Conservation (phyloP, 805 yeast genomes). For the Cyberlindnera euphorbiiphila region DNA sequence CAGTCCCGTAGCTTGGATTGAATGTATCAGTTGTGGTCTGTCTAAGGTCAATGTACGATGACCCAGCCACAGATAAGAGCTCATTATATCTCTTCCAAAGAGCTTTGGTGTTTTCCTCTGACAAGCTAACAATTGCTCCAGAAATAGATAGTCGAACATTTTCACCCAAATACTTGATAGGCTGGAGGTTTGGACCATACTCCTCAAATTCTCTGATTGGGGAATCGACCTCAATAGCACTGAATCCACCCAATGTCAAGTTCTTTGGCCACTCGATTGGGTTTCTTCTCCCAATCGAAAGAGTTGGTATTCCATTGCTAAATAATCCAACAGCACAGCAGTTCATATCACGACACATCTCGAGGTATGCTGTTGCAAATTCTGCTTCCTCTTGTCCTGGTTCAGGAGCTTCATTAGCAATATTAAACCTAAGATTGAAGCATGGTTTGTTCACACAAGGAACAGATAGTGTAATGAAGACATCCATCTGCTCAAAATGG, state of each 20-base stretch:
- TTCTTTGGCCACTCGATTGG: neutral
- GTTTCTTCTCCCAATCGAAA: too few species aligned
- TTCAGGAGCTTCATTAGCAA: too few species aligned
- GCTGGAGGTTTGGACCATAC: neutral
- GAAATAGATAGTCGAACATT: neutral
- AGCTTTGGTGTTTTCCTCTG: neutral
- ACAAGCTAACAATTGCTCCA: neutral
- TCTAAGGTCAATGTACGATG: neutral
- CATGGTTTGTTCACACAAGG: too few species aligned
- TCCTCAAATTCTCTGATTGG: neutral
- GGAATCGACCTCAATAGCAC: neutral
- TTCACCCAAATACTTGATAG: neutral
- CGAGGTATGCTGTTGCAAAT: neutral
- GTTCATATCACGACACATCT: slow-evolving; percentile 1
- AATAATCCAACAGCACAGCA: slow-evolving; percentile 1
- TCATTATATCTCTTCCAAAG: slow-evolving; percentile 1
- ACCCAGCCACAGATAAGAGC: neutral
- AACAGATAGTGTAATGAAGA: too few species aligned
- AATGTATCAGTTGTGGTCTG: too few species aligned
- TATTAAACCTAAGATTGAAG: too few species aligned
- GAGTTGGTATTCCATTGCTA: too few species aligned
- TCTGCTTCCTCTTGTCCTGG: too few species aligned
- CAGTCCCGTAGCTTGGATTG: too few species aligned
- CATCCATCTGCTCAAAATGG: too few species aligned
- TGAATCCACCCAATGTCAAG: slow-evolving; percentile 1